A percentile compares a stretch with the other conserved stretches of the same genome.
Evolutionary conservation across 805 yeast species (phyloP).

Genomic region (Metschnikowia peoriensis): DNA sequence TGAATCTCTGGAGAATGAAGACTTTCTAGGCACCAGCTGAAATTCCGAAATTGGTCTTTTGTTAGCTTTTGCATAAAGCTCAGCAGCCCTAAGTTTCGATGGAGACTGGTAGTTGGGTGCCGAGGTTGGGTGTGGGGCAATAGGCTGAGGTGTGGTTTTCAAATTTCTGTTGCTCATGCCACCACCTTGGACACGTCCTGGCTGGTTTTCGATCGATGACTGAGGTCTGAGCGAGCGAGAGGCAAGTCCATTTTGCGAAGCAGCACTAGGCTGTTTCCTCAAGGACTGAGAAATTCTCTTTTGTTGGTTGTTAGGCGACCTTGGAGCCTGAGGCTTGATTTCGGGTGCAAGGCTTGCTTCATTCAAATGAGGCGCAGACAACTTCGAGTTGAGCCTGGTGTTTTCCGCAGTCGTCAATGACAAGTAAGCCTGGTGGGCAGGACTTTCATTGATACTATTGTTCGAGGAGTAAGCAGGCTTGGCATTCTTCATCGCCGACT

Average conservation of each 20-base stretch:
- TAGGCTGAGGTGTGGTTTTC: conserved; percentile 25
- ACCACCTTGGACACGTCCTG: conserved; percentile 5
- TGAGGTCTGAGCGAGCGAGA: conserved; percentile 36
- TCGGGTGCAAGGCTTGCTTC: conserved; percentile 17
- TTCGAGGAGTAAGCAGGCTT: conserved; percentile 21
- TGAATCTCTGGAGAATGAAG: conserved; percentile 55
- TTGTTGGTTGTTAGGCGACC: conserved; percentile 6
- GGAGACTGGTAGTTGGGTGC: conserved; percentile 39
- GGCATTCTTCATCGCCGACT: conserved; percentile 51
- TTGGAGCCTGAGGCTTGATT: conserved; percentile 7
- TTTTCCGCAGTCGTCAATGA: conserved; percentile 77
- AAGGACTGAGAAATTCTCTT: conserved; percentile 28
- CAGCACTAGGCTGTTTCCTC: conserved; percentile 25
- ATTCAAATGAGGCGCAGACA: conserved; percentile 41
- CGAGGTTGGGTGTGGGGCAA: conserved; percentile 40
- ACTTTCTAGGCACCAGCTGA: conserved; percentile 43
- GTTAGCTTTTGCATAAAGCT: conserved; percentile 51
- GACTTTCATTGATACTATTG: conserved; percentile 16
- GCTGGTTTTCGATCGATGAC: conserved; percentile 17
- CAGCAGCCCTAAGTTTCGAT: conserved; percentile 47
- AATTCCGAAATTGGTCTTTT: conserved; percentile 39
- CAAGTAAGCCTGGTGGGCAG: conserved; percentile 64
- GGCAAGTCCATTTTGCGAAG: conserved; percentile 19
- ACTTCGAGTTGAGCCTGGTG: conserved; percentile 66
- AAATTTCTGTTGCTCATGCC: conserved; percentile 34